phyloP scores from a whole-genome alignment of 495 filamentous ascomycete species.

The Evernia prunastri region DNA sequence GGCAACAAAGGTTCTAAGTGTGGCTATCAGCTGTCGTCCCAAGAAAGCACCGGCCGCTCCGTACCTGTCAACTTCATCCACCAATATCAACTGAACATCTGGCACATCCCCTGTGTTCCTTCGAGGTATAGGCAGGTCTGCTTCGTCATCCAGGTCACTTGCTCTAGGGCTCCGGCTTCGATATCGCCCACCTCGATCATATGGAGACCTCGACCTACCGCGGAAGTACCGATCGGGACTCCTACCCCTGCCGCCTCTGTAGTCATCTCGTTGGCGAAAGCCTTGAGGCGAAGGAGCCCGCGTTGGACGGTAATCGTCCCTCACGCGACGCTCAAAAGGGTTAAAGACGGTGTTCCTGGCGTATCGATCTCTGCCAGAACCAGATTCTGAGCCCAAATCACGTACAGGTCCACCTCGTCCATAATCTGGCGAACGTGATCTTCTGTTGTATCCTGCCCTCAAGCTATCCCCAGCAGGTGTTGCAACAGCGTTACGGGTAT shows the following conservation, averaged over 20 bases:
- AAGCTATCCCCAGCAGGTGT: conserved; percentile 35
- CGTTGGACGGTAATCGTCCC: conserved; percentile 59
- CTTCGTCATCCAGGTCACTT: conserved; percentile 49
- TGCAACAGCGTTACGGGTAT: conserved; percentile 51
- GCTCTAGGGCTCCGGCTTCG: conserved; percentile 61
- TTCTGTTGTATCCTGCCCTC: conserved; percentile 39
- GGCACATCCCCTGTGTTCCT: conserved; percentile 72
- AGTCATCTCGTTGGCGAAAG: conserved; percentile 62
- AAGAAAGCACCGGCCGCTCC: conserved; percentile 22
- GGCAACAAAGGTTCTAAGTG: conserved; percentile 62
- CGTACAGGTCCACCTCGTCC: conserved; percentile 42
- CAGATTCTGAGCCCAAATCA: conserved; percentile 31
- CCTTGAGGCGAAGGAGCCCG: conserved; percentile 56
- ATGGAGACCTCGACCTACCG: conserved; percentile 63
- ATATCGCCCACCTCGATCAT: conserved; percentile 52
- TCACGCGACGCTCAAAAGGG: conserved; percentile 45
- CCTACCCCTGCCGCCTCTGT: conserved; percentile 51
- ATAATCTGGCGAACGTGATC: conserved; percentile 69
- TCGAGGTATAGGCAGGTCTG: conserved; percentile 62
- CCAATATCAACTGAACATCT: conserved; percentile 80
- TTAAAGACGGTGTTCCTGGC: conserved; percentile 40
- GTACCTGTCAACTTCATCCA: conserved; percentile 70
- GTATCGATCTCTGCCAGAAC: conserved; percentile 36
- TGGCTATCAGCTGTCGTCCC: not conserved
- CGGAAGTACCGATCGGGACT: conserved; percentile 55